Percentiles rank a stretch among this genome's conserved stretches.
phyloP scores from a whole-genome alignment of 495 filamentous ascomycete genomes.

The Amniculicola lignicola region DNA sequence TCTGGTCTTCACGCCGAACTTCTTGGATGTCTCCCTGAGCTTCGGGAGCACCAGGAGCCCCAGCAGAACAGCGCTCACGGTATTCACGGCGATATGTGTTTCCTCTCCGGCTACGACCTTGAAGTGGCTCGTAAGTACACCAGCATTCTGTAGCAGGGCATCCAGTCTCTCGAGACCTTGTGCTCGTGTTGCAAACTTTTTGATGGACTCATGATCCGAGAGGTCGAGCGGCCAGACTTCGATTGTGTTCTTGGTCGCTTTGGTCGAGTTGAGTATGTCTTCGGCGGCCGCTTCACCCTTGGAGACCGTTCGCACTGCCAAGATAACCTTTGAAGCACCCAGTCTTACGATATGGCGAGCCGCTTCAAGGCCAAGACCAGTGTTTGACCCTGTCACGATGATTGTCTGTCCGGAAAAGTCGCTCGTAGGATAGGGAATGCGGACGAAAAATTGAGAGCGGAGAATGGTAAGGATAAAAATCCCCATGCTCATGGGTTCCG shows the following conservation, averaged over 20 bases:
- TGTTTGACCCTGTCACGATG: conserved; percentile 41
- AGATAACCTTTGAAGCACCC: conserved; percentile 36
- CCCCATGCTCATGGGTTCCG: neutral
- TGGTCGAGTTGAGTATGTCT: conserved; percentile 48
- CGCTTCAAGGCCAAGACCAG: conserved; percentile 39
- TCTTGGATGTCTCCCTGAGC: conserved; percentile 32
- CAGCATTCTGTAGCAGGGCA: conserved; percentile 48
- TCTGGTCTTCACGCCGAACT: conserved; percentile 26
- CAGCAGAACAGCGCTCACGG: conserved; percentile 49
- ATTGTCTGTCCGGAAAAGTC: conserved; percentile 41
- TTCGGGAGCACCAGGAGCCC: conserved; percentile 45
- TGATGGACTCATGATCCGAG: conserved; percentile 50
- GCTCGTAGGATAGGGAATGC: conserved; percentile 38
- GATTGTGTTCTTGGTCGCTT: conserved; percentile 39
- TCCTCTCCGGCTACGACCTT: conserved; percentile 45
- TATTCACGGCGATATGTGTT: conserved; percentile 52
- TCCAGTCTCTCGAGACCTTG: conserved; percentile 46
- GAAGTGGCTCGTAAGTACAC: conserved; percentile 39
- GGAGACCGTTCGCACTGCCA: conserved; percentile 40
- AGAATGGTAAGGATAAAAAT: conserved; percentile 36
- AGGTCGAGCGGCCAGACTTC: conserved; percentile 57
- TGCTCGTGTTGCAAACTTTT: conserved; percentile 47
- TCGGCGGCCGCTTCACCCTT: conserved; percentile 47
- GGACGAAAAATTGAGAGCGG: conserved; percentile 49
- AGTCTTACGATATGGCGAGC: conserved; percentile 38